Base-by-base conservation (phyloP, 257 asterid genomes). In the Nicotiana tabacum region DNA sequence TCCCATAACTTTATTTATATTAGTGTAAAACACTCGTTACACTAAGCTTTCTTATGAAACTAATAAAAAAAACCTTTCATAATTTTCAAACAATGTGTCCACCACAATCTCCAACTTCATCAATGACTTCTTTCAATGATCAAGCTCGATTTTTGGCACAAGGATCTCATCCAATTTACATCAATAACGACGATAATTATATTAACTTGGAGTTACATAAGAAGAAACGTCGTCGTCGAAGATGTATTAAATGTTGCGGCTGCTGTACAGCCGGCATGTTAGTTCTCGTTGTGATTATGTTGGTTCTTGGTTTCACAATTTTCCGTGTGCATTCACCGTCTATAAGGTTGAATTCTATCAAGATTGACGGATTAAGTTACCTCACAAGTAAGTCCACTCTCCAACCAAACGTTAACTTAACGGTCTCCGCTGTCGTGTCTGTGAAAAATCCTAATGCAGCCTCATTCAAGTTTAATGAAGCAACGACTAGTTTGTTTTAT, bases 221-320 rank as follows among this genome's bases (percentile, higher is more conserved):
- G 82, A 62, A 48, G 4, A 60, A 76, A 3, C 56, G 58, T 16
- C 88, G 82, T 83, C 66, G 33, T 66, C 78, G 60, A 5, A 86
- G 51, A 29, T 87, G 85, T 82, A 84, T 90, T 89, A 89, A 67
- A 55, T 87, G 86, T 39, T 86, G 93, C 65, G 97, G 92, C 58
- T 89, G 90, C 88, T 46, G 87, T 55, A 77, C 85, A 21, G 93
- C 93, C 0, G 6, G 82, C 4, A 2, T 84, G 2, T 33, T 91
- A 24, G 5, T 92, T 11, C 80, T 86, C 5, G 80, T 43, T 0
- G 62, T 84, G 77, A 67, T 83, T 56, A 5, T 84, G 3, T 17
- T 90, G 51, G 77, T 87, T 21, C 92, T 91, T 9, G 81, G 62
- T 64, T 64, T 90, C 86, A 92, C 97, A 0, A 62, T 85, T 17